Percentiles rank a stretch among this genome's conserved stretches.
Evolutionary conservation across 2,329 filamentous ascomycete species (phyloP).

Genomic region (Aphanoascus verrucosus): DNA sequence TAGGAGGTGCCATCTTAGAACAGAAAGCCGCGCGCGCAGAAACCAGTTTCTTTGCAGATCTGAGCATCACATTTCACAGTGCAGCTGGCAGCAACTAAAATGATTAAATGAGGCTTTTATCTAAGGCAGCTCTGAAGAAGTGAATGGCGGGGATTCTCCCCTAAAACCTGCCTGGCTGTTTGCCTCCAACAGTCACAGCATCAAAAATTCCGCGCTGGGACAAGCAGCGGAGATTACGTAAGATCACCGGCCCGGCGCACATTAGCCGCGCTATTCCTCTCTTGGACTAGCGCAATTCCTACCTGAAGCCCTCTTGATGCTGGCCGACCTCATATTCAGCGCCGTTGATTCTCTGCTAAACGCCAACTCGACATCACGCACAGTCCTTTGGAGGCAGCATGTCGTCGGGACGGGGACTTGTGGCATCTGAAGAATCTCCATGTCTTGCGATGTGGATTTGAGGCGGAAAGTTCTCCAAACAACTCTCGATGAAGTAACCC

Average conservation of each 20-base stretch:
- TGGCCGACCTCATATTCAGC: no score
- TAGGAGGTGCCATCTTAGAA: conserved; percentile 22
- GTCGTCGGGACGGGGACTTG: not conserved
- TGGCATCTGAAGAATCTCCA: conserved; percentile 12
- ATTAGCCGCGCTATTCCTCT: not conserved
- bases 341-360: no score
- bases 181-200: no score
- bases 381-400: not conserved
- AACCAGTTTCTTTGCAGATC: conserved; percentile 29
- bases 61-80: conserved; percentile 19
- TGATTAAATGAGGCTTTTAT: no score
- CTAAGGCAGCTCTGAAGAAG: no score
- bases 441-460: conserved; percentile 34
- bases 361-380: no score
- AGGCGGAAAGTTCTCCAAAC: conserved; percentile 36
- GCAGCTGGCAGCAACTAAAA: not conserved
- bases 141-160: no score
- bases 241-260: no score
- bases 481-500: conserved; percentile 37
- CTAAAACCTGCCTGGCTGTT: no score
- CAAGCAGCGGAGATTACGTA: not conserved
- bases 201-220: not conserved
- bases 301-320: no score
- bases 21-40: conserved; percentile 22
- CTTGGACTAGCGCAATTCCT: no score